A percentile compares a stretch with the other conserved stretches of the same genome.
These are phyloP conservation scores for Inonotus hispidus DNA, from an alignment of 1,284 basidiomycete species.

Conservation along the genomic window DNA sequence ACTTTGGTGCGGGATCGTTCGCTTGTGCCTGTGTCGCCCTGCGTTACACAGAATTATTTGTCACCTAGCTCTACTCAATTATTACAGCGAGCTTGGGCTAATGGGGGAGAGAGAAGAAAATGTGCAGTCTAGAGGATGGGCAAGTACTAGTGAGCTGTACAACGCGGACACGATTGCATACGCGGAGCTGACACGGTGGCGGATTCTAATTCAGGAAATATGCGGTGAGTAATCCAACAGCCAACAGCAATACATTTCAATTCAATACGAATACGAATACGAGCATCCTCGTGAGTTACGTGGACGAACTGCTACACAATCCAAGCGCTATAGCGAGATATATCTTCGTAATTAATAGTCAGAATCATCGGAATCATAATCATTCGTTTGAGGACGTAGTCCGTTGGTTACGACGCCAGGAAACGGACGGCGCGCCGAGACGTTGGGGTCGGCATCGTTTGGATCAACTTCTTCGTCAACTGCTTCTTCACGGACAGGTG, in stretches of 20 bases:
- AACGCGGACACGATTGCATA: too few species aligned
- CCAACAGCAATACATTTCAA: too few species aligned
- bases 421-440: too few species aligned
- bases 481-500: neutral
- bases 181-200: too few species aligned
- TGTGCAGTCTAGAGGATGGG: neutral
- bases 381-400: conserved; percentile 4
- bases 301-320: too few species aligned
- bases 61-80: neutral
- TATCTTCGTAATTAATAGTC: neutral
- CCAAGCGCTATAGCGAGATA: neutral
- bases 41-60: neutral
- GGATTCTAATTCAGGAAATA: too few species aligned
- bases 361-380: conserved; percentile 13
- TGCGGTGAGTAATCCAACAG: too few species aligned
- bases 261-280: too few species aligned
- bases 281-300: too few species aligned
- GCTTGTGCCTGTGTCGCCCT: neutral
- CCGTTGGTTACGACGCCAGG: neutral
- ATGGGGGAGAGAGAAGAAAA: neutral
- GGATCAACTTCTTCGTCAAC: neutral
- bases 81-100: neutral
- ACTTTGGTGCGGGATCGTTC: neutral
- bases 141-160: neutral
- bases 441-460: neutral